A percentile compares a stretch with the other conserved stretches of the same genome.
Conservation (phyloP, 108 stramenopile genomes). For the Stephanodiscus minutulus region DNA sequence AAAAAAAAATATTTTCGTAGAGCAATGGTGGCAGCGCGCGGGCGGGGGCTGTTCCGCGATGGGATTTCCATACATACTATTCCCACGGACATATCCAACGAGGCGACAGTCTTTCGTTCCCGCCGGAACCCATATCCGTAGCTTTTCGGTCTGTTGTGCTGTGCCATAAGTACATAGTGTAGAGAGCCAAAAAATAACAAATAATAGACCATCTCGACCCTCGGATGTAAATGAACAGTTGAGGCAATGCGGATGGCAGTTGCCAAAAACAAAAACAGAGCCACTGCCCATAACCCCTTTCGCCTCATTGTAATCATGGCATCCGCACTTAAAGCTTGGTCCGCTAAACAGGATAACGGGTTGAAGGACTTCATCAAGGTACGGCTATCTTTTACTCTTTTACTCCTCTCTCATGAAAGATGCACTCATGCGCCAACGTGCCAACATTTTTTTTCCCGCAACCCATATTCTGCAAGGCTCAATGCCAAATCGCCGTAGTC, state of each 20-base stretch:
- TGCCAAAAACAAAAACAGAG: not conserved
- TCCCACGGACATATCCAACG: too few relatives aligned
- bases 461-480: constrained; percentile 31
- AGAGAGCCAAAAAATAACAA: too few relatives aligned
- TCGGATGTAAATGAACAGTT: too few relatives aligned
- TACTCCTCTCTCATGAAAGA: not conserved
- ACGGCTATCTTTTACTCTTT: not conserved
- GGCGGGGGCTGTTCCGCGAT: too few relatives aligned
- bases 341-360: constrained; percentile 45
- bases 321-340: constrained; percentile 39
- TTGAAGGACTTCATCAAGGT: constrained; percentile 37
- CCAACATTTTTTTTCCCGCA: not conserved
- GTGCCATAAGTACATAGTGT: too few relatives aligned
- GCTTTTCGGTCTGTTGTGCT: too few relatives aligned
- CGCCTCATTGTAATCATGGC: constrained; percentile 11
- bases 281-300: constrained; percentile 4
- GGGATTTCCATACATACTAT: too few relatives aligned
- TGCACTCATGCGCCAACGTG: not conserved
- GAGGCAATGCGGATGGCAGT: not conserved
- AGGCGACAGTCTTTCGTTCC: too few relatives aligned
- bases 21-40: too few relatives aligned
- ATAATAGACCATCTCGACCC: too few relatives aligned
- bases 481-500: constrained; percentile 56
- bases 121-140: too few relatives aligned
- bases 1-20: too few relatives aligned